phyloP scores from a whole-genome alignment of 345 rosid genomes.

The Carallia brachiata region DNA sequence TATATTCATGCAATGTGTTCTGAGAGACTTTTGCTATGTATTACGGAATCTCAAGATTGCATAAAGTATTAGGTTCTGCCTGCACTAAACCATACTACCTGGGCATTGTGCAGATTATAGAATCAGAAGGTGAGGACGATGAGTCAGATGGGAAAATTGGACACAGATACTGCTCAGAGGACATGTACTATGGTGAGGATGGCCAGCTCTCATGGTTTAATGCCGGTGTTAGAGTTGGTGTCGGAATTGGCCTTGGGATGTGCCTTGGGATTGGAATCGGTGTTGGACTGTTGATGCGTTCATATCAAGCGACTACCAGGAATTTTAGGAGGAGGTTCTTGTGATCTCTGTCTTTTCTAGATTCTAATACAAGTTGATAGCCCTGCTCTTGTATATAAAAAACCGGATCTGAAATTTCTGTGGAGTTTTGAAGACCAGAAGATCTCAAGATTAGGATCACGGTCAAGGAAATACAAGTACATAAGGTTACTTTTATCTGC shows the following conservation, averaged over 20 bases:
- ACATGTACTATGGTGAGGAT: constrained; percentile 69
- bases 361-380: not conserved
- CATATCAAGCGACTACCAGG: constrained; percentile 87
- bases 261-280: constrained; percentile 89
- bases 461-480: constrained; percentile 8
- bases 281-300: constrained; percentile 88
- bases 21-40: not conserved
- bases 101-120: constrained; percentile 40
- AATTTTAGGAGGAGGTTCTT: constrained; percentile 82
- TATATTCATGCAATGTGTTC: not conserved
- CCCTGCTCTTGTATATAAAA: not conserved
- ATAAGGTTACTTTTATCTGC: constrained; percentile 10
- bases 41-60: not conserved
- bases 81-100: not conserved
- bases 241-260: constrained; percentile 94
- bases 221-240: constrained; percentile 93
- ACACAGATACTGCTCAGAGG: constrained; percentile 48
- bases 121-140: constrained; percentile 45
- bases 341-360: constrained; percentile 29
- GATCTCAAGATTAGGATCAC: constrained; percentile 12
- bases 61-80: not conserved
- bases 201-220: constrained; percentile 92
- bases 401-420: not conserved
- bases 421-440: constrained; percentile 14
- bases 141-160: constrained; percentile 59